Percentiles rank a stretch among this genome's conserved stretches.
Evolutionary conservation across 1,284 basidiomycete species (phyloP).

Genomic region (Apiotrichum domesticum): DNA sequence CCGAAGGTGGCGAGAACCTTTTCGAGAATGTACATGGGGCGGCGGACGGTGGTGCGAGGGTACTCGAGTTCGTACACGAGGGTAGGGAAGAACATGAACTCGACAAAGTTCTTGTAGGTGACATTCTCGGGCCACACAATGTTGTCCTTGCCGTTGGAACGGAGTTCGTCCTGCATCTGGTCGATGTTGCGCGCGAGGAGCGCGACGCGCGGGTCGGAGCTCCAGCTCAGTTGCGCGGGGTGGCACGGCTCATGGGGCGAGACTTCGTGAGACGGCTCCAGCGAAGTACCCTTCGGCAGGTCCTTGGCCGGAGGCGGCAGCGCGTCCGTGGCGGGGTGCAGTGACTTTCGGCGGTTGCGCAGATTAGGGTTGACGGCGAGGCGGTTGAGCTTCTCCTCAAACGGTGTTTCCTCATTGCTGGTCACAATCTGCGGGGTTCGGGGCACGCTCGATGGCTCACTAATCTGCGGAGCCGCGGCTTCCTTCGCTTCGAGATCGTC

Average conservation of each 20-base stretch:
- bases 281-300: slow-evolving; percentile 42
- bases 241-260: slow-evolving; percentile 42
- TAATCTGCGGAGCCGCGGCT: slow-evolving; percentile 24
- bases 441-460: slow-evolving; percentile 26
- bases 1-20: slow-evolving; percentile 93
- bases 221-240: slow-evolving; percentile 60
- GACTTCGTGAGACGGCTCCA: slow-evolving; percentile 38
- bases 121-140: slow-evolving; percentile 84
- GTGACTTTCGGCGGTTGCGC: background rate
- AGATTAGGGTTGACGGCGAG: background rate
- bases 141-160: slow-evolving; percentile 55
- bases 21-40: slow-evolving; percentile 86
- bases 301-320: slow-evolving; percentile 29
- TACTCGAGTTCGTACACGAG: slow-evolving; percentile 96
- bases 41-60: slow-evolving; percentile 80
- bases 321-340: slow-evolving; percentile 26
- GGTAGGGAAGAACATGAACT: slow-evolving; percentile 85
- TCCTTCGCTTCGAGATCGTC: slow-evolving; percentile 36
- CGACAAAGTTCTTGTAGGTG: slow-evolving; percentile 72
- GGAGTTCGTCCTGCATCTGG: slow-evolving; percentile 72
- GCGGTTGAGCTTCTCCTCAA: background rate
- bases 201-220: slow-evolving; percentile 64
- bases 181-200: slow-evolving; percentile 68
- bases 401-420: background rate
- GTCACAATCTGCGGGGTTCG: slow-evolving; percentile 54